These are phyloP conservation scores for Apophysomyces sp. DNA, from an alignment of 371 early-diverging fungal species.

Conservation along the genomic window DNA sequence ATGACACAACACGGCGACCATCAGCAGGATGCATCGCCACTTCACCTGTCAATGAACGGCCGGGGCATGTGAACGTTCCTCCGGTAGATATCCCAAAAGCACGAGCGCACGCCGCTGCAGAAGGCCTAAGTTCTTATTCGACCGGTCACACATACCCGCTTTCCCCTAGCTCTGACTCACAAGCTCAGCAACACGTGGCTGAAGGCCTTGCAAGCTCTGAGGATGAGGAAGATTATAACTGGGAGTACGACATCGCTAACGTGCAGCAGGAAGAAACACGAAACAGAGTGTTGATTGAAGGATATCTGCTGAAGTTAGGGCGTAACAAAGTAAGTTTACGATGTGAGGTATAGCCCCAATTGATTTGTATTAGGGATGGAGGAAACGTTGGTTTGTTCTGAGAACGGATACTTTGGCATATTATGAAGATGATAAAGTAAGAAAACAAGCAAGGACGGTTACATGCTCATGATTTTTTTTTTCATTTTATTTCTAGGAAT, in stretches of 20 bases:
- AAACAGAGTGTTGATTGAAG: slow-evolving; percentile 63
- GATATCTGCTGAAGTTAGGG: slow-evolving; percentile 70
- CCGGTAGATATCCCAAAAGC: slow-evolving; percentile 25
- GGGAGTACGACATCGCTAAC: slow-evolving; percentile 26
- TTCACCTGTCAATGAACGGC: background rate
- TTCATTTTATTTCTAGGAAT: slow-evolving; percentile 53
- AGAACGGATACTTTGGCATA: slow-evolving; percentile 72
- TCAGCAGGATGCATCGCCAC: slow-evolving; percentile 8
- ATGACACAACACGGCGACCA: slow-evolving; percentile 16
- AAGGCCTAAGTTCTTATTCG: slow-evolving; percentile 26
- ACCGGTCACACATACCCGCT: slow-evolving; percentile 38
- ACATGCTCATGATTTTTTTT: background rate
- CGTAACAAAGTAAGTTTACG: slow-evolving; percentile 55
- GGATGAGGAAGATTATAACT: slow-evolving; percentile 45
- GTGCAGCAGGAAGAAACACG: slow-evolving; percentile 39
- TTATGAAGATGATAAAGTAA: slow-evolving; percentile 80
- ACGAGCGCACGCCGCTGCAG: slow-evolving; percentile 10
- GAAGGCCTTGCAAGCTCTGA: slow-evolving; percentile 50
- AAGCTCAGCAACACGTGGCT: slow-evolving; percentile 24
- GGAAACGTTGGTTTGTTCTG: slow-evolving; percentile 85
- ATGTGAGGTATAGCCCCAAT: slow-evolving; percentile 4
- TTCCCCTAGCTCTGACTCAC: slow-evolving; percentile 38
- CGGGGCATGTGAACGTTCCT: slow-evolving; percentile 9
- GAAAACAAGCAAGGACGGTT: background rate
- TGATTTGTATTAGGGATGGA: slow-evolving; percentile 61